A percentile compares a stretch with the other conserved stretches of the same genome.
Evolutionary conservation across 805 yeast genomes (phyloP).

Genomic region (Myxozyma mucilagina): DNA sequence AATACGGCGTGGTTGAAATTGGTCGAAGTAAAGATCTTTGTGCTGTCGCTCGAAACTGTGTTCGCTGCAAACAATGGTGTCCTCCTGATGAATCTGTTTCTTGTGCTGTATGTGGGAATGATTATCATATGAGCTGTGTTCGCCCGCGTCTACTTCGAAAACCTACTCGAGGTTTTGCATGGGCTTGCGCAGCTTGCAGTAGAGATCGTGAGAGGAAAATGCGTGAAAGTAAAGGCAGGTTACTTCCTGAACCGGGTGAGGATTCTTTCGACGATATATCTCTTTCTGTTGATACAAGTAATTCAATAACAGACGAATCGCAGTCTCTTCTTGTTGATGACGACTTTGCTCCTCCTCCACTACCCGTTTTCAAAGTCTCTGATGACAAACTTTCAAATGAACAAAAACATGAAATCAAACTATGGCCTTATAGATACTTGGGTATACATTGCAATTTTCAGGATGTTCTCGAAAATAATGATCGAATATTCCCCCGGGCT

Average conservation of each 20-base stretch:
- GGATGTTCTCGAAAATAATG: slow-evolving; percentile 75
- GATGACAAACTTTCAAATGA: slow-evolving; percentile 35
- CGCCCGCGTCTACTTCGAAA: slow-evolving; percentile 79
- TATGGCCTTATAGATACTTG: slow-evolving; percentile 76
- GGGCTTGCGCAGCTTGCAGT: slow-evolving; percentile 86
- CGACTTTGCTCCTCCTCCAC: slow-evolving; percentile 7
- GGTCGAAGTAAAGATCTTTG: slow-evolving; percentile 64
- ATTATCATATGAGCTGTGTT: slow-evolving; percentile 78
- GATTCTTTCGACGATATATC: slow-evolving; percentile 8
- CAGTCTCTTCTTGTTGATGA: slow-evolving; percentile 1
- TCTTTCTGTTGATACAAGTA: background rate
- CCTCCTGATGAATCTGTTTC: slow-evolving; percentile 66
- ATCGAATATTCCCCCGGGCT: slow-evolving; percentile 78
- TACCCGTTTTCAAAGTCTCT: slow-evolving; percentile 36
- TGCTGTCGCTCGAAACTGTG: slow-evolving; percentile 67
- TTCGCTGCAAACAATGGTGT: slow-evolving; percentile 84
- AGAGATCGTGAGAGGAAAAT: slow-evolving; percentile 53
- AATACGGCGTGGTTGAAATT: slow-evolving; percentile 71
- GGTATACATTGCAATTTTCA: slow-evolving; percentile 74
- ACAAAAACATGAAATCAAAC: slow-evolving; percentile 35
- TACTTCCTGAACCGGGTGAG: slow-evolving; percentile 24
- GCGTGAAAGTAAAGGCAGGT: slow-evolving; percentile 41
- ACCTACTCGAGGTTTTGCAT: slow-evolving; percentile 84
- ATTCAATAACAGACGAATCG: background rate
- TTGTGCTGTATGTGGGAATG: slow-evolving; percentile 73